A percentile compares a stretch with the other conserved stretches of the same genome.
Evolutionary conservation across 352 stramenopile genomes (phyloP).

Genomic region (Pythium scleroteichum): DNA sequence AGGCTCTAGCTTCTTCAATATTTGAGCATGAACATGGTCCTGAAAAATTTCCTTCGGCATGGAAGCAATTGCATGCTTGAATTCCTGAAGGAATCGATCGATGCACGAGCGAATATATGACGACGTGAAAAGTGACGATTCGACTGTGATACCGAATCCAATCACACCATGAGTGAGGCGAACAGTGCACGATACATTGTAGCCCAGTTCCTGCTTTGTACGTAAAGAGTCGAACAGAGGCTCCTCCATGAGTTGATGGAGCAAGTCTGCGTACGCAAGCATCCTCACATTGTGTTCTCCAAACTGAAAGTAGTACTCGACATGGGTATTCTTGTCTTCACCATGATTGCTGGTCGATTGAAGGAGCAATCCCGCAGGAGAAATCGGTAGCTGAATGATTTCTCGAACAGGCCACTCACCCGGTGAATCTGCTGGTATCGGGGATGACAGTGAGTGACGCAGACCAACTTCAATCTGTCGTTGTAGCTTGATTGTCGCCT

Average conservation of each 20-base stretch:
- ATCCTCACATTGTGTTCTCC: constrained; percentile 58
- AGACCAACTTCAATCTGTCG: constrained; percentile 49
- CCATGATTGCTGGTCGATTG: constrained; percentile 68
- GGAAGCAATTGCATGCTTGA: constrained; percentile 64
- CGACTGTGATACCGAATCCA: constrained; percentile 79
- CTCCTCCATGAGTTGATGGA: constrained; percentile 90
- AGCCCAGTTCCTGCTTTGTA: constrained; percentile 89
- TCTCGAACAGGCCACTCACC: constrained; percentile 39
- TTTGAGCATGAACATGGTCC: constrained; percentile 80
- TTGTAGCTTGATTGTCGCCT: constrained; percentile 35
- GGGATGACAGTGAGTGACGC: constrained; percentile 27
- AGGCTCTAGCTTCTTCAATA: constrained; percentile 77
- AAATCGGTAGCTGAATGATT: constrained; percentile 59
- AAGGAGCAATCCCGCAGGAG: constrained; percentile 45
- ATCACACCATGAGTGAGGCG: constrained; percentile 81
- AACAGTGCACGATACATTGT: constrained; percentile 88
- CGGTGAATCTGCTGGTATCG: constrained; percentile 24
- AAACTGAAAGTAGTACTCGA: constrained; percentile 89
- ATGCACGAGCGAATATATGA: constrained; percentile 68
- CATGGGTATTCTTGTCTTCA: constrained; percentile 80
- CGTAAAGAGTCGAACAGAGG: constrained; percentile 86
- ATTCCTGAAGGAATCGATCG: constrained; percentile 77
- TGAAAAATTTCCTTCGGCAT: constrained; percentile 75
- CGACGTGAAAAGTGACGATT: constrained; percentile 75
- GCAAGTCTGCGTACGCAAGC: constrained; percentile 76